These are phyloP conservation scores for Herpetospermum pedunculosum DNA, from an alignment of 306 rosid species.

Conservation along the genomic window DNA sequence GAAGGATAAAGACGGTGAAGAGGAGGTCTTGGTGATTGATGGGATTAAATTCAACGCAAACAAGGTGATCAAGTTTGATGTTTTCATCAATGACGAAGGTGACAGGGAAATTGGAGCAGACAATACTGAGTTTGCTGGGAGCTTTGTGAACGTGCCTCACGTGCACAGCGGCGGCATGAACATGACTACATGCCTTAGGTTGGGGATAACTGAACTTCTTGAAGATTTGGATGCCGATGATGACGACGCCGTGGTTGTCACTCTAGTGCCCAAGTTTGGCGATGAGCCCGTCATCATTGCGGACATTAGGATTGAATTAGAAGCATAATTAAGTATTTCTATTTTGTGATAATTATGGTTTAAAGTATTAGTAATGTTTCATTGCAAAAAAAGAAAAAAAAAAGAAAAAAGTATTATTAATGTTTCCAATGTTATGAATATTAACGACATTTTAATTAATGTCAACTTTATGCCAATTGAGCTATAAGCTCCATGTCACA, in stretches of 20 bases:
- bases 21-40: slow-evolving; percentile 34
- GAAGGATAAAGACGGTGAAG: slow-evolving; percentile 27
- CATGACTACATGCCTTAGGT: slow-evolving; percentile 28
- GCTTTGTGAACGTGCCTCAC: slow-evolving; percentile 71
- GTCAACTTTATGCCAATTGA: too few relatives aligned
- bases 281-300: slow-evolving; percentile 25
- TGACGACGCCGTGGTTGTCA: slow-evolving; percentile 53
- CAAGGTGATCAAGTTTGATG: slow-evolving; percentile 51
- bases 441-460: too few relatives aligned
- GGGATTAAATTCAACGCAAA: slow-evolving; percentile 42
- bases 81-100: slow-evolving; percentile 57
- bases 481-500: too few relatives aligned
- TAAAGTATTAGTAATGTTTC: too few relatives aligned
- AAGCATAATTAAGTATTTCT: not conserved
- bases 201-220: slow-evolving; percentile 52
- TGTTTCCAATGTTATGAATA: too few relatives aligned
- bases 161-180: slow-evolving; percentile 22
- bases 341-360: too few relatives aligned
- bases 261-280: slow-evolving; percentile 54
- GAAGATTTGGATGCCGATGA: slow-evolving; percentile 64
- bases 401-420: too few relatives aligned
- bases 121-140: slow-evolving; percentile 69
- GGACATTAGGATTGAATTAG: slow-evolving; percentile 36
- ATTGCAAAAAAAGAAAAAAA: too few relatives aligned
- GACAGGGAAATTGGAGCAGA: slow-evolving; percentile 21